phyloP scores from a whole-genome alignment of 306 rosid genomes.

The Vigna unguiculata region DNA sequence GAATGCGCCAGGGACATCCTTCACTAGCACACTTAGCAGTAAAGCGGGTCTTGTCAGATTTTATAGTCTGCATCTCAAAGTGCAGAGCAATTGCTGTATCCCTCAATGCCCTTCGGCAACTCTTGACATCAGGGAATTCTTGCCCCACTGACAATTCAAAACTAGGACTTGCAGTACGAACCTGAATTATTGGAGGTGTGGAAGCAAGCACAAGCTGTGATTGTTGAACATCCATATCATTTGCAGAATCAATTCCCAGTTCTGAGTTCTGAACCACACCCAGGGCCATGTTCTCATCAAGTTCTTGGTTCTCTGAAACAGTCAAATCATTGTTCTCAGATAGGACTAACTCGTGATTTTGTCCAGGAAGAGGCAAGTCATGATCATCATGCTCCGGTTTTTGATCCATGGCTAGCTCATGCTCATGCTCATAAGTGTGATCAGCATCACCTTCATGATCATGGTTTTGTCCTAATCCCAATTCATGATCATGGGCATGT shows the following conservation, averaged over 20 bases:
- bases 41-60: conserved; percentile 88
- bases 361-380: conserved; percentile 63
- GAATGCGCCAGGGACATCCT: conserved; percentile 92
- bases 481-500: conserved; percentile 63
- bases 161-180: conserved; percentile 62
- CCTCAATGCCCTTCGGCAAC: conserved; percentile 86
- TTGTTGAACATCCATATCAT: conserved; percentile 56
- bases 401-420: conserved; percentile 72
- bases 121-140: conserved; percentile 86
- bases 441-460: conserved; percentile 66
- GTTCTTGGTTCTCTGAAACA: conserved; percentile 72
- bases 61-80: conserved; percentile 85
- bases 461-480: conserved; percentile 68
- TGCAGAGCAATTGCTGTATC: conserved; percentile 83
- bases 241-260: conserved; percentile 66
- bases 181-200: conserved; percentile 56
- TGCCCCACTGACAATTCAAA: conserved; percentile 73
- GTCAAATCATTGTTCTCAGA: conserved; percentile 66
- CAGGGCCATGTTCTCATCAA: conserved; percentile 73
- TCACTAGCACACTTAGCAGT: conserved; percentile 88
- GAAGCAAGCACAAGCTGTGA: conserved; percentile 54
- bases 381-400: conserved; percentile 75
- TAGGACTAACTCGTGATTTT: conserved; percentile 61
- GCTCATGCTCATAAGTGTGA: conserved; percentile 68
- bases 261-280: conserved; percentile 65